Conservation (phyloP, 495 filamentous ascomycete genomes). For the Penicillium lividum region DNA sequence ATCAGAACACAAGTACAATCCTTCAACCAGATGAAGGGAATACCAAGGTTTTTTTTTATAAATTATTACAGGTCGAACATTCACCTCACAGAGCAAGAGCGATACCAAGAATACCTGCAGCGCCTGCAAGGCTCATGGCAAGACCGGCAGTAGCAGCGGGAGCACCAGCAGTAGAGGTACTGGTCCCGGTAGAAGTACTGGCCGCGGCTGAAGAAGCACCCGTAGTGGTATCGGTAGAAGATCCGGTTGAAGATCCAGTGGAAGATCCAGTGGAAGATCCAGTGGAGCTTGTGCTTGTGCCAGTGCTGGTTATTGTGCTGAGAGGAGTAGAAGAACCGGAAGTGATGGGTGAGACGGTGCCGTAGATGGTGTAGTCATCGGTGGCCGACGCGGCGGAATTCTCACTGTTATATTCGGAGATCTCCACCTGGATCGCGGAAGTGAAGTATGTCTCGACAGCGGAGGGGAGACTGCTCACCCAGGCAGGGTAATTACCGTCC, state of each 20-base stretch:
- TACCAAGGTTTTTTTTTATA: background rate
- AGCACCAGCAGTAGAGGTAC: conserved; percentile 19
- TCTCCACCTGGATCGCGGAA: conserved; percentile 16
- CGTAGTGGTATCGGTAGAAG: background rate
- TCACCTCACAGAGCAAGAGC: conserved; percentile 25
- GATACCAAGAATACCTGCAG: conserved; percentile 28
- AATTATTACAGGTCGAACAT: background rate
- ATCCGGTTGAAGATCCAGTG: background rate
- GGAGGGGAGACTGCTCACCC: conserved; percentile 26
- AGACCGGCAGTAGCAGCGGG: conserved; percentile 19
- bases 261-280: conserved; percentile 2
- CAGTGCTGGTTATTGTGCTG: background rate
- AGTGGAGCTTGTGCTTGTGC: conserved; percentile 7
- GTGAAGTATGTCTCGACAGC: conserved; percentile 21
- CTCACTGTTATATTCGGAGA: conserved; percentile 10
- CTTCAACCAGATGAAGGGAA: background rate
- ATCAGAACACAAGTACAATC: background rate
- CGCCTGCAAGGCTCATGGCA: conserved; percentile 21
- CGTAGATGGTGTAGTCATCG: background rate
- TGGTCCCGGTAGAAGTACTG: conserved; percentile 5
- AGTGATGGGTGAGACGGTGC: background rate
- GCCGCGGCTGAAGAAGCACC: no score
- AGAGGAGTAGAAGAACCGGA: background rate
- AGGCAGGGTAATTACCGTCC: conserved; percentile 19
- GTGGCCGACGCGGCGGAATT: background rate